These are phyloP conservation scores for Arachnopeziza araneosa DNA, from an alignment of 2,329 filamentous ascomycete genomes.

Conservation along the genomic window DNA sequence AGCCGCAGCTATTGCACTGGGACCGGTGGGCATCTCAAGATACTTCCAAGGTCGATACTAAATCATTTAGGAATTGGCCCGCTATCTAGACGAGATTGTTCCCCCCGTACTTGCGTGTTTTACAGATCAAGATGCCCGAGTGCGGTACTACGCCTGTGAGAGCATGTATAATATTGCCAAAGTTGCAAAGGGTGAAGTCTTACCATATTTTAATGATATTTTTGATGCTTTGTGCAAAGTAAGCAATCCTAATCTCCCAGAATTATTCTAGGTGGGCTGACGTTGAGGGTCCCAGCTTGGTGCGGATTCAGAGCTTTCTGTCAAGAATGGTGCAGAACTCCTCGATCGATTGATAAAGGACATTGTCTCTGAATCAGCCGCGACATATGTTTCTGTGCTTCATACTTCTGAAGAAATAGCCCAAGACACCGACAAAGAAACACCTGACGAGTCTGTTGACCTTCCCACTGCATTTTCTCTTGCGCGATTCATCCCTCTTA, in stretches of 20 bases:
- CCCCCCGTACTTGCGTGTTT: slow-evolving; percentile 96
- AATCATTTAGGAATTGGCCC: slow-evolving; percentile 69
- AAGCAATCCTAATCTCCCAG: slow-evolving; percentile 21
- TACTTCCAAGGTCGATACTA: slow-evolving; percentile 4
- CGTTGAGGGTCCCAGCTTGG: slow-evolving; percentile 57
- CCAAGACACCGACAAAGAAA: slow-evolving; percentile 37
- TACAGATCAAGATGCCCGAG: slow-evolving; percentile 93
- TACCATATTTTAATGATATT: slow-evolving; percentile 97
- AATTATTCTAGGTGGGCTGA: slow-evolving; percentile 5
- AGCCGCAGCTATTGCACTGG: slow-evolving; percentile 90
- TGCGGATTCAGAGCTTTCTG: slow-evolving; percentile 90
- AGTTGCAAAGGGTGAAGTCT: slow-evolving; percentile 94
- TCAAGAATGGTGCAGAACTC: slow-evolving; percentile 96
- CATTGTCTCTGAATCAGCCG: slow-evolving; percentile 90
- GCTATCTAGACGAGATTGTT: slow-evolving; percentile 88
- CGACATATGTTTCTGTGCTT: slow-evolving; percentile 88
- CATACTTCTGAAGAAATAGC: slow-evolving; percentile 54
- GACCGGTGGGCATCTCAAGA: slow-evolving; percentile 58
- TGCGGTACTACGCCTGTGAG: slow-evolving; percentile 97
- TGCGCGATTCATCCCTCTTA: slow-evolving; percentile 80
- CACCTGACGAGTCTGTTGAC: slow-evolving; percentile 38
- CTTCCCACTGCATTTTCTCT: slow-evolving; percentile 88
- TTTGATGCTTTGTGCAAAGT: slow-evolving; percentile 98
- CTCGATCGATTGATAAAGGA: slow-evolving; percentile 93
- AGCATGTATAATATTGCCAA: slow-evolving; percentile 99